Conservation (phyloP, 352 stramenopile species). For the Globisporangium megalacanthum region DNA sequence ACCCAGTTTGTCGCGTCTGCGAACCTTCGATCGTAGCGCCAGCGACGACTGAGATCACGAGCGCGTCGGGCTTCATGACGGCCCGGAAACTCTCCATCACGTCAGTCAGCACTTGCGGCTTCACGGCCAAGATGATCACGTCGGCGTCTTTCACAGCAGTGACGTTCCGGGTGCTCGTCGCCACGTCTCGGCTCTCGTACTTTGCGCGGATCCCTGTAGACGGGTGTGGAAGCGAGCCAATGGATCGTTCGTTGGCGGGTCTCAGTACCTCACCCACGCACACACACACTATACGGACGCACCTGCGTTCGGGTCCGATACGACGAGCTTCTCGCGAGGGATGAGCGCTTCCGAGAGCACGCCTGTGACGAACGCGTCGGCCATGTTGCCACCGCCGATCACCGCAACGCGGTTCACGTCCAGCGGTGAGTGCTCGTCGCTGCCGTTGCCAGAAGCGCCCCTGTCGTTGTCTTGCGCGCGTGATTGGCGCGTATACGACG, state of each 20-base stretch:
- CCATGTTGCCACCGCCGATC: slow-evolving; percentile 89
- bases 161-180: slow-evolving; percentile 58
- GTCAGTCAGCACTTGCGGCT: slow-evolving; percentile 91
- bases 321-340: slow-evolving; percentile 57
- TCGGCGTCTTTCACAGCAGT: slow-evolving; percentile 72
- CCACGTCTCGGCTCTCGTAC: slow-evolving; percentile 50
- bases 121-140: slow-evolving; percentile 91
- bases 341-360: slow-evolving; percentile 69
- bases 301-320: slow-evolving; percentile 74
- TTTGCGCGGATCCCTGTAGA: slow-evolving; percentile 49
- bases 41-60: slow-evolving; percentile 83
- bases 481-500: slow-evolving; percentile 14
- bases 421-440: slow-evolving; percentile 16
- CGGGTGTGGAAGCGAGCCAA: background rate
- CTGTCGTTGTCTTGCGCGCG: slow-evolving; percentile 4
- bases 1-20: too few relatives aligned
- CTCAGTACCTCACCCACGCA: background rate
- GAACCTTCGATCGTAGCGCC: slow-evolving; percentile 69
- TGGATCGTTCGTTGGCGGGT: too few relatives aligned
- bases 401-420: slow-evolving; percentile 57
- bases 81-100: slow-evolving; percentile 63
- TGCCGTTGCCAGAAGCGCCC: slow-evolving; percentile 1
- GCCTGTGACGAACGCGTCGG: slow-evolving; percentile 82
- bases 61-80: slow-evolving; percentile 44
- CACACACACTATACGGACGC: background rate